Percentiles rank a stretch among this genome's conserved stretches.
Evolutionary conservation across 2,329 filamentous ascomycete genomes (phyloP).

Genomic region (Pyricularia grisea): DNA sequence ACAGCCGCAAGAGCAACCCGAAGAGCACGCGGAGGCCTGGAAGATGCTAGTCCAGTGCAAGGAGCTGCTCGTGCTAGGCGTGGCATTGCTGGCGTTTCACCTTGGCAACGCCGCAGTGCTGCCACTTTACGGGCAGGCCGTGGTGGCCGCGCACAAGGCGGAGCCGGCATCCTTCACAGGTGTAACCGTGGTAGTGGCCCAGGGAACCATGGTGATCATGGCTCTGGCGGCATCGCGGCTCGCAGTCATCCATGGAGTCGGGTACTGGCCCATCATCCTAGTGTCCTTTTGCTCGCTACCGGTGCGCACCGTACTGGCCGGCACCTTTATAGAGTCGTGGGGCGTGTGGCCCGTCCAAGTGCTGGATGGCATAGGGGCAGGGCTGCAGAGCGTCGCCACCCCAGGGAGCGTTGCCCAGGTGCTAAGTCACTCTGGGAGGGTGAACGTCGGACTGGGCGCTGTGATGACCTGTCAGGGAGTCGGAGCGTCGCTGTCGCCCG

Average conservation of each 20-base stretch:
- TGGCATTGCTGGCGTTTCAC: not conserved
- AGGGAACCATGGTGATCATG: conserved; percentile 2
- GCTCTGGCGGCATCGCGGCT: not conserved
- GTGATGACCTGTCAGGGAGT: not conserved
- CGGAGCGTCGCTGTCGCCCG: not conserved
- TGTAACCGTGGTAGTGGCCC: not conserved
- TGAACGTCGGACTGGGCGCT: conserved; percentile 1
- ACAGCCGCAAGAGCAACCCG: not conserved
- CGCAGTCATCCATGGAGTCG: not conserved
- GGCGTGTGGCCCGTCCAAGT: conserved; percentile 3
- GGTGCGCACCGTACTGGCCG: not conserved
- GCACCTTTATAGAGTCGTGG: not conserved
- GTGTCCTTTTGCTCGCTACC: conserved; percentile 1
- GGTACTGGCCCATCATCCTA: not conserved
- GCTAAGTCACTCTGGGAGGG: not conserved
- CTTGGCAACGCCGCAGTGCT: not conserved
- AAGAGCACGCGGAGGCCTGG: not conserved
- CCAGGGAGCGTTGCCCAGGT: not conserved
- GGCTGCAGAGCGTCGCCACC: not conserved
- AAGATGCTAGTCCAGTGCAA: not conserved
- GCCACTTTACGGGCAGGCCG: conserved; percentile 3
- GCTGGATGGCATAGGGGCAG: not conserved
- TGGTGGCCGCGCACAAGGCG: not conserved
- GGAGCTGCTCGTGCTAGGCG: not conserved
- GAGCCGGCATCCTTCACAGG: conserved; percentile 1